Percentiles rank a stretch among this genome's conserved stretches.
phyloP scores from a whole-genome alignment of 2,329 filamentous ascomycete genomes.

The Epichloe brachyelytri region DNA sequence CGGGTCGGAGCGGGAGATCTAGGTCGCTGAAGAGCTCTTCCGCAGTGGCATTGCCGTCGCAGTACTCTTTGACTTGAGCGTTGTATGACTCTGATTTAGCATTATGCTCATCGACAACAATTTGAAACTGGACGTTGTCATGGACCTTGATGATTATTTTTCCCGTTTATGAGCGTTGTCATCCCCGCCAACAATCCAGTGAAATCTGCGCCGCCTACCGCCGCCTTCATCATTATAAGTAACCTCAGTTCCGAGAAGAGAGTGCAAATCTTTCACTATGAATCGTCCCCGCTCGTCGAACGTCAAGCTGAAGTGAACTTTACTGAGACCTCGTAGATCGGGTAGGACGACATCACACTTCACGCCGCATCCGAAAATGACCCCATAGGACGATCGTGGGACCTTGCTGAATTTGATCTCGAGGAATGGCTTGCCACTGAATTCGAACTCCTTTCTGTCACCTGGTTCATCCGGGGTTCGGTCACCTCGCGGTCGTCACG shows the following conservation, averaged over 20 bases:
- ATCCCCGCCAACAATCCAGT: slow-evolving; percentile 13
- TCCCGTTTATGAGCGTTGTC: neutral
- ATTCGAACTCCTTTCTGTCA: neutral
- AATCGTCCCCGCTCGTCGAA: slow-evolving; percentile 10
- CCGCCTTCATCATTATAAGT: slow-evolving; percentile 10
- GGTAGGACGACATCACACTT: slow-evolving; percentile 9
- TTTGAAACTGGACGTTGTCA: slow-evolving; percentile 1
- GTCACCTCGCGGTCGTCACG: slow-evolving; percentile 4
- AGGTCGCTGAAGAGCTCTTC: slow-evolving; percentile 8
- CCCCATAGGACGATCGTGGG: slow-evolving; percentile 6
- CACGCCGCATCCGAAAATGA: slow-evolving; percentile 8
- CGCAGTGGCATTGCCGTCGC: slow-evolving; percentile 5
- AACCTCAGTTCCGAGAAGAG: slow-evolving; percentile 12
- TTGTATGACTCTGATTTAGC: slow-evolving; percentile 9
- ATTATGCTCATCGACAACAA: slow-evolving; percentile 6
- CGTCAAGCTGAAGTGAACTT: slow-evolving; percentile 10
- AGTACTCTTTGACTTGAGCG: slow-evolving; percentile 10
- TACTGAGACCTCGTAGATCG: slow-evolving; percentile 3
- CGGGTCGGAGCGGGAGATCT: slow-evolving; percentile 1
- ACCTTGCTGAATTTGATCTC: slow-evolving; percentile 8
- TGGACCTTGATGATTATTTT: slow-evolving; percentile 7
- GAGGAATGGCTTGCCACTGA: slow-evolving; percentile 1
- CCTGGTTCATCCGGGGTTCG: neutral
- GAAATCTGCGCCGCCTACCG: slow-evolving; percentile 10
- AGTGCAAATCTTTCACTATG: slow-evolving; percentile 12